Base-by-base conservation (phyloP, 1,139 yeast species). In the Saccharomyces hybrid region DNA sequence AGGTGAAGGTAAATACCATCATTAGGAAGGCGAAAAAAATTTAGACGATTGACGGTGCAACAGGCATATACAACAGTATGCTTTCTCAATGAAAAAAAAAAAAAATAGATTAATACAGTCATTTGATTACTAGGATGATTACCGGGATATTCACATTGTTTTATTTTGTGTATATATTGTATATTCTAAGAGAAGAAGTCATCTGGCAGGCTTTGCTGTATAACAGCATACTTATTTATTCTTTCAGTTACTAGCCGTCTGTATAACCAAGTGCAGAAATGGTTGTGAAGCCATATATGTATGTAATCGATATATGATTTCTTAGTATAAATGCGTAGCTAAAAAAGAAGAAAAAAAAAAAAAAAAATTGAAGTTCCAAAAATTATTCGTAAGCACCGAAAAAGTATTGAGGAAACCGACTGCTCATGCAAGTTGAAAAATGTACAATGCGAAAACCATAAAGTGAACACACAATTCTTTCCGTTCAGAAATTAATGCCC, bases 1-100 rank as follows among this genome's bases (percentile, higher is more conserved):
- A 9, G 34, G 49, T 20, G 49, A 48, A 25, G 48, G 38, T n/a
- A 51, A 51, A 38, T 26, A 32, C 25, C 28, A 23, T 23, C 49
- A 44, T 50, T 50, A 50, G 44, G 6, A 7, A 25, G 25, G 1
- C 13, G 20, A 20, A 16, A 38, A 5, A 8, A 11, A 38, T 6
- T 38, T 38, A 1, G 11, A 38, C 44, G 26, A 38, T 20, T 38
- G 44, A 38, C 13, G 23, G 3, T 20, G 26, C 11, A 4, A 5
- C 13, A 11, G 11, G 44, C 44, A 38, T 38, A 38, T 38, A 13
- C n/a, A 16, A 16, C 6, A 8, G 11, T 38, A 8, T 8, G 44
- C 44, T 38, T 16, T 38, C 11, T 0, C 44, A 5, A n/a, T 20
- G 4, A 20, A 20, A 38, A 16, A 9, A 30, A 30, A 30, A 9